Evolutionary conservation across 257 asterid genomes (phyloP), one percentile per base, ranked within the genome.

Genomic region (Rehmannia glutinosa): DNA sequence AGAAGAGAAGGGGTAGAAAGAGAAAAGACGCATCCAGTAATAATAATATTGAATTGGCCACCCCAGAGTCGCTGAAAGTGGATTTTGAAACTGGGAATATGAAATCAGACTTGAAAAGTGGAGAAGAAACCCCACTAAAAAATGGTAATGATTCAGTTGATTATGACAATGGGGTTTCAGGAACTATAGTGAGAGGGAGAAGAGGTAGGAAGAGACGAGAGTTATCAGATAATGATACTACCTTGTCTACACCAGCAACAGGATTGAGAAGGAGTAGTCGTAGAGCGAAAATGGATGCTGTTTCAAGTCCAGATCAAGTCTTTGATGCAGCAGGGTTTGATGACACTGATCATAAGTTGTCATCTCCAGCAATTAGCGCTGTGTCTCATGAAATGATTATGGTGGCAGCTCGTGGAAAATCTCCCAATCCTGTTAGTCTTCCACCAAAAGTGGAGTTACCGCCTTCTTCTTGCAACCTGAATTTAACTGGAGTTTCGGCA

Each of bases 261-360:
- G 92, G 81, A 20, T 74, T 92, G 84, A 84, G 98, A 74, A 87
- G 98, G 85, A 92, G 98, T 70, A 82, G 89, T 64, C 97, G 98
- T 15, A 81, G 88, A 81, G 90, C 84, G 0, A 86, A 82, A 77
- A 68, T 51, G 63, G 78, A 73, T 55, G 64, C 77, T 15, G 5
- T 63, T 64, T 68, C 81, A 62, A 80, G 72, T 66, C 71, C 74
- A 62, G 92, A 80, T 73, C 80, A 65, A 63, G 76, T 60, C 56
- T 28, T 61, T 46, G 71, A 66, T 69, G 70, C 73, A n/a, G 57
- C 61, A 66, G 87, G 36, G 50, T 64, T 76, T 43, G 85, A 70
- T 62, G 68, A 58, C 74, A 68, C 47, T 17, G 77, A 71, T 39
- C 76, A 74, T 65, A 79, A 73, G 67, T 43, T 70, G 62, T 61